phyloP scores from a whole-genome alignment of 441 rosid species.

The Cnidoscolus chayamansa region DNA sequence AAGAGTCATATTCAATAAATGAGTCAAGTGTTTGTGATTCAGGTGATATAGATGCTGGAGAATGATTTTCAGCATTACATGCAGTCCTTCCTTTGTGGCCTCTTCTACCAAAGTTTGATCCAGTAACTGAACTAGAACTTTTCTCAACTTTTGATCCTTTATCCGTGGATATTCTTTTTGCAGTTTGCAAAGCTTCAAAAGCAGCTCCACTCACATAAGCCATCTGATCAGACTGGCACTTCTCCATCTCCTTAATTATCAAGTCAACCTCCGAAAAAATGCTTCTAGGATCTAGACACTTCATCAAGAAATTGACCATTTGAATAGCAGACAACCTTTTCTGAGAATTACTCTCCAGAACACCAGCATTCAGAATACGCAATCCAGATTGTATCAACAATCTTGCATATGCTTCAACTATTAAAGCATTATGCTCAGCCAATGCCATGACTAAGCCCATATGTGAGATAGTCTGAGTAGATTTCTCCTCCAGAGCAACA shows the following conservation, averaged over 20 bases:
- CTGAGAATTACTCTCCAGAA: constrained; percentile 68
- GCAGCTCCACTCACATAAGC: constrained; percentile 83
- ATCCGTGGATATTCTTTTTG: constrained; percentile 52
- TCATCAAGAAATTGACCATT: constrained; percentile 96
- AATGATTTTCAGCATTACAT: constrained; percentile 31
- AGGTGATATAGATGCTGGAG: constrained; percentile 60
- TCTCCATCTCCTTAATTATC: constrained; percentile 76
- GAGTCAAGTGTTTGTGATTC: constrained; percentile 81
- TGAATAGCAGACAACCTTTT: constrained; percentile 86
- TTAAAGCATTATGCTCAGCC: constrained; percentile 76
- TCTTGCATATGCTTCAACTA: constrained; percentile 89
- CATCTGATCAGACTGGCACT: constrained; percentile 69
- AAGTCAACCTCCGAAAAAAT: constrained; percentile 61
- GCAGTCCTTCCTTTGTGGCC: constrained; percentile 35
- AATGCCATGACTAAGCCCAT: constrained; percentile 83
- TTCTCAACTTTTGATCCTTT: constrained; percentile 52
- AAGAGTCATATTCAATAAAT: constrained; percentile 63
- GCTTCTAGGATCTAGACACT: constrained; percentile 79
- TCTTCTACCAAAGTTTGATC: constrained; percentile 60
- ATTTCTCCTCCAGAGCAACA: constrained; percentile 79
- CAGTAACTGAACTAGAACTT: constrained; percentile 55
- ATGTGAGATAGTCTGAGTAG: constrained; percentile 70
- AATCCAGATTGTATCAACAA: constrained; percentile 75
- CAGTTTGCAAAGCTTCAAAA: constrained; percentile 75
- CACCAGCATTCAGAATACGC: constrained; percentile 58